Percentiles rank a stretch among this genome's conserved stretches.
These are phyloP conservation scores for Lasiosphaeriaceae sp. DNA, from an alignment of 495 filamentous ascomycete species.

Conservation along the genomic window DNA sequence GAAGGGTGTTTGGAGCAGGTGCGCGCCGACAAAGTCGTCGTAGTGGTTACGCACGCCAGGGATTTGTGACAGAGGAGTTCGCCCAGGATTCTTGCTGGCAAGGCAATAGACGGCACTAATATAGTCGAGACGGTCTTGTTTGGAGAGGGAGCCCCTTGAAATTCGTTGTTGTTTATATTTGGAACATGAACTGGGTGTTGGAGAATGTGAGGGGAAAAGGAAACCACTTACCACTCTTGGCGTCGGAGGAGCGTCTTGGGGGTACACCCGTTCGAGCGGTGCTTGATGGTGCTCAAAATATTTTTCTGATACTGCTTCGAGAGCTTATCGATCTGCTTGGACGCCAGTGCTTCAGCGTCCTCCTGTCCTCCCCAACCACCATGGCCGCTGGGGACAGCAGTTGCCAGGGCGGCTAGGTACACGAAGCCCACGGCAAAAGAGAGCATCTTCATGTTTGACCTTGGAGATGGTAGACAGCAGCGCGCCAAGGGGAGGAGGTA, in stretches of 20 bases:
- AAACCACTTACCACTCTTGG: background rate
- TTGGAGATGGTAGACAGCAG: too few relatives aligned
- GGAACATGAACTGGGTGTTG: too few relatives aligned
- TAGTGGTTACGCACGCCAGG: slow-evolving; percentile 42
- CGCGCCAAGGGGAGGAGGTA: too few relatives aligned
- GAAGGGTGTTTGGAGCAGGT: slow-evolving; percentile 44
- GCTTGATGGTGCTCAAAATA: background rate
- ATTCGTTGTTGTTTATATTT: background rate
- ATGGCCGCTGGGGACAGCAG: background rate
- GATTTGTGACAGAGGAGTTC: slow-evolving; percentile 5
- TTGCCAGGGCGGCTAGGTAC: background rate
- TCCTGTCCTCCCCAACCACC: too few relatives aligned
- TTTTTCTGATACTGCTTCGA: background rate
- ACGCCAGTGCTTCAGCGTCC: background rate
- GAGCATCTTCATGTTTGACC: too few relatives aligned
- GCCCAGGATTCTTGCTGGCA: slow-evolving; percentile 27
- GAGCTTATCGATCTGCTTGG: background rate
- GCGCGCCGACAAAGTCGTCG: slow-evolving; percentile 46
- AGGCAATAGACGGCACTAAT: slow-evolving; percentile 44
- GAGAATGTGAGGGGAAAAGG: background rate
- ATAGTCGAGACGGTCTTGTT: slow-evolving; percentile 25
- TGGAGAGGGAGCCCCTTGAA: slow-evolving; percentile 1
- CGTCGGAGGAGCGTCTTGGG: background rate
- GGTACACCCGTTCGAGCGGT: background rate
- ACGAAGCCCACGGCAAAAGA: background rate